Evolutionary conservation across 805 yeast species (phyloP).

Genomic region (Ogataea ganodermae): DNA sequence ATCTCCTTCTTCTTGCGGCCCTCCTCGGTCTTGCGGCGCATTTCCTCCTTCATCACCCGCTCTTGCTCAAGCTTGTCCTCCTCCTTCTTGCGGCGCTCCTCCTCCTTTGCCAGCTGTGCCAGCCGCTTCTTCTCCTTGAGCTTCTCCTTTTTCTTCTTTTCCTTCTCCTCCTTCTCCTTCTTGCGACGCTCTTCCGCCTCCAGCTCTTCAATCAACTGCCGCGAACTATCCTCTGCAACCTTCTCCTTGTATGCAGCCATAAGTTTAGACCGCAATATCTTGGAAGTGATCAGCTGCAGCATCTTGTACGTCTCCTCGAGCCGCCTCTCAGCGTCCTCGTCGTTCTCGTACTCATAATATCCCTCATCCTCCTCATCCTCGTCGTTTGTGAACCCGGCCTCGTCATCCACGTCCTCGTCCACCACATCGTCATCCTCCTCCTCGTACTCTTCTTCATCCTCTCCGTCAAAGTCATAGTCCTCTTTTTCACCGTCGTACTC

Average conservation of each 20-base stretch:
- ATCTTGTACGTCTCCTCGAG: slow-evolving; percentile 78
- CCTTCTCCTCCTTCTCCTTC: slow-evolving; percentile 66
- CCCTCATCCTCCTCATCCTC: slow-evolving; percentile 32
- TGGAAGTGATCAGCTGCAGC: slow-evolving; percentile 77
- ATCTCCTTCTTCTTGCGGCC: slow-evolving; percentile 46
- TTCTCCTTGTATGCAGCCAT: slow-evolving; percentile 77
- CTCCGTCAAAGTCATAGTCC: slow-evolving; percentile 10
- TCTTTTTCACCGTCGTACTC: slow-evolving; percentile 23
- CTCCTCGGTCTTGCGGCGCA: slow-evolving; percentile 47
- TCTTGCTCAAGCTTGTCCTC: slow-evolving; percentile 53
- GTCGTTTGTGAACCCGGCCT: slow-evolving; percentile 20
- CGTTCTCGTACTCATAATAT: slow-evolving; percentile 43
- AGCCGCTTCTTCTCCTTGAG: slow-evolving; percentile 68
- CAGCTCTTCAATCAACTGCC: slow-evolving; percentile 62
- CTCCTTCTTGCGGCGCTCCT: slow-evolving; percentile 56
- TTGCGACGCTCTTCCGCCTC: slow-evolving; percentile 69
- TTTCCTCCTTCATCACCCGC: slow-evolving; percentile 41
- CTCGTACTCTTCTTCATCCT: slow-evolving; percentile 19
- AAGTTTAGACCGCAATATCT: slow-evolving; percentile 72
- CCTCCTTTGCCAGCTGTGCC: slow-evolving; percentile 64
- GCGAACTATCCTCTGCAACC: slow-evolving; percentile 72
- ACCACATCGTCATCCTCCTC: slow-evolving; percentile 8
- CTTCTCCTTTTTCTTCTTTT: slow-evolving; percentile 64
- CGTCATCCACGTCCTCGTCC: slow-evolving; percentile 21
- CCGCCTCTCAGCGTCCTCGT: slow-evolving; percentile 56